Base-by-base conservation (phyloP, 139 green algal genomes). In the Chlorella vulgaris region DNA sequence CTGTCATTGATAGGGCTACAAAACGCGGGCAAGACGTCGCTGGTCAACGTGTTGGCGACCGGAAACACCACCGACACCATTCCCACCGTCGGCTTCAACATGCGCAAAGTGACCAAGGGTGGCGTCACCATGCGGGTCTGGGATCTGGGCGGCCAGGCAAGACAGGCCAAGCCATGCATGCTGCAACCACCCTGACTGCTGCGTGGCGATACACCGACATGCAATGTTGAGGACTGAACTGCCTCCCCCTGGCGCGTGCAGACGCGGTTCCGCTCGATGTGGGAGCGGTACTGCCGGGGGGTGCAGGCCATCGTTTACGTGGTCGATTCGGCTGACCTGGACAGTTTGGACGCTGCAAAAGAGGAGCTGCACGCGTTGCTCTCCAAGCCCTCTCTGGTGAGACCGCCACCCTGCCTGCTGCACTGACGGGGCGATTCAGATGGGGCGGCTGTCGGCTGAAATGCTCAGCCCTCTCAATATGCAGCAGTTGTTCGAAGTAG, bases 41-140 rank as follows among this genome's bases (percentile, higher is more conserved):
- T 99, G 7, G 97, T 99, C 0, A 97, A 97, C 62, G 96, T 98
- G n/a, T n/a, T n/a, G n/a, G n/a, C n/a, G n/a, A n/a, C n/a, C n/a
- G n/a, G n/a, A n/a, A n/a, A n/a, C n/a, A n/a, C n/a, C n/a, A n/a
- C n/a, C n/a, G n/a, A n/a, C n/a, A n/a, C n/a, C 87, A 99, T 99
- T 43, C 97, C 97, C 50, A 99, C 97, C 63, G 97, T 98, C 1
- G 97, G 96, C 8, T 99, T 99, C 89, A 98, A 98, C 88, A 99
- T 99, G 97, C 90, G 96, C 26, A 99, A 98, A 85, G 88, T 99
- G 24, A 96, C 90, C n/a, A 97, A 96, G 69, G 95, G 95, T 4
- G 89, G 90, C 29, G 95, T 99, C 36, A 97, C 90, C 29, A 99
- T 99, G 73, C 99, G 99, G 85, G 88, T 99, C 76, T 99, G 97